Base-by-base conservation (phyloP, 352 stramenopile species). In the Poterioochromonas sp. region DNA sequence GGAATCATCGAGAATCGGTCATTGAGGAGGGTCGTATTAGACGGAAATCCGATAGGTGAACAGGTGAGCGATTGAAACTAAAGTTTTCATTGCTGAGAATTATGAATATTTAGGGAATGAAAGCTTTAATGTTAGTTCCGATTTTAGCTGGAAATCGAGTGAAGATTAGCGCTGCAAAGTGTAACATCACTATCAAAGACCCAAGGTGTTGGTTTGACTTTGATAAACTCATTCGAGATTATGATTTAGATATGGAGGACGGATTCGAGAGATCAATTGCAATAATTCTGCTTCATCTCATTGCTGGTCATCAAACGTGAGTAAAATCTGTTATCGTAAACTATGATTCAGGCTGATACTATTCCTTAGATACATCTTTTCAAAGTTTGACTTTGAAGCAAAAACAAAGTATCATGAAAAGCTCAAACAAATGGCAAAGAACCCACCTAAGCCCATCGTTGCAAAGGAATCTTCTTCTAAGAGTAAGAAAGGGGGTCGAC, bases 21-120 rank as follows among this genome's bases (percentile, higher is more conserved):
- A 15, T 32, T 84, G 0, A 8, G 34, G 20, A 43, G 35, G 8
- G n/a, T 84, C 1, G 43, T 76, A 47, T 64, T 84, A 12, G 54
- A 78, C 32, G 58, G 79, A 1, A 84, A 84, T 64, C 62, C 68
- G 1, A 82, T 84, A 29, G 76, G 76, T 18, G 49, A 82, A 40
- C 34, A 64, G n/a, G n/a, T n/a, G n/a, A n/a, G n/a, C n/a, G n/a
- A n/a, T n/a, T n/a, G n/a, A n/a, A n/a, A n/a, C n/a, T n/a, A n/a
- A n/a, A n/a, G n/a, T n/a, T n/a, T n/a, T n/a, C n/a, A n/a, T n/a
- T n/a, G n/a, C n/a, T n/a, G n/a, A n/a, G n/a, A n/a, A n/a, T n/a
- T n/a, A n/a, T n/a, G n/a, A n/a, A n/a, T n/a, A n/a, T n/a, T n/a
- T n/a, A n/a, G 44, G 79, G 43, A 8, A 18, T 35, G 1, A 53